A percentile compares a stretch with the other conserved stretches of the same genome.
phyloP scores from a whole-genome alignment of 768 basidiomycete genomes.

The Xerocomellus chrysenteron region DNA sequence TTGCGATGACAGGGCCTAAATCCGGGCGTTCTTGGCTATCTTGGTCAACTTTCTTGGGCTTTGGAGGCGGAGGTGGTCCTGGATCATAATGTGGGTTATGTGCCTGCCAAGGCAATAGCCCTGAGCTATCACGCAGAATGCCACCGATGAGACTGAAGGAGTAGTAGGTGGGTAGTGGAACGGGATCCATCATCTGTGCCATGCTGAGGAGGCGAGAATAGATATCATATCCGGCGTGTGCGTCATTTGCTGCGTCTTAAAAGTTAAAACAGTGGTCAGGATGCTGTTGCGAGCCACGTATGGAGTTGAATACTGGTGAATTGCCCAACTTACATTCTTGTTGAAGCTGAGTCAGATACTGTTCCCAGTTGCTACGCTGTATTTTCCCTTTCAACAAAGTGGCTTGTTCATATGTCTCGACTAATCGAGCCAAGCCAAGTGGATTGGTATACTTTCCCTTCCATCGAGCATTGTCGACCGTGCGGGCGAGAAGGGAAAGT shows the following conservation, averaged over 20 bases:
- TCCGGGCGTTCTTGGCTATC: background rate
- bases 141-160: conserved; percentile 56
- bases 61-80: conserved; percentile 61
- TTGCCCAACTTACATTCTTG: conserved; percentile 53
- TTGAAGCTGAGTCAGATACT: conserved; percentile 42
- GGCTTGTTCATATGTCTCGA: conserved; percentile 57
- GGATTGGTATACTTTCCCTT: conserved; percentile 62
- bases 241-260: conserved; percentile 72
- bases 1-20: background rate
- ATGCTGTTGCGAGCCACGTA: background rate
- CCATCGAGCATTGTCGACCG: conserved; percentile 70
- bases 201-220: conserved; percentile 48
- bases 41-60: conserved; percentile 21
- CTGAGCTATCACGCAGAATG: conserved; percentile 39
- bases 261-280: conserved; percentile 34
- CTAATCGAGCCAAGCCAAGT: conserved; percentile 64
- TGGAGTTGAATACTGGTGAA: background rate
- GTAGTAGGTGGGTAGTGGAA: conserved; percentile 44
- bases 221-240: conserved; percentile 58
- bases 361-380: conserved; percentile 74
- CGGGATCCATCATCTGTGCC: conserved; percentile 35
- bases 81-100: conserved; percentile 71
- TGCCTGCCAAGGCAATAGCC: conserved; percentile 46
- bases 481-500: conserved; percentile 64
- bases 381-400: conserved; percentile 56